A percentile compares a stretch with the other conserved stretches of the same genome.
These are phyloP conservation scores for Senecio squalidus DNA, from an alignment of 140 eudicot genomes.

Conservation along the genomic window DNA sequence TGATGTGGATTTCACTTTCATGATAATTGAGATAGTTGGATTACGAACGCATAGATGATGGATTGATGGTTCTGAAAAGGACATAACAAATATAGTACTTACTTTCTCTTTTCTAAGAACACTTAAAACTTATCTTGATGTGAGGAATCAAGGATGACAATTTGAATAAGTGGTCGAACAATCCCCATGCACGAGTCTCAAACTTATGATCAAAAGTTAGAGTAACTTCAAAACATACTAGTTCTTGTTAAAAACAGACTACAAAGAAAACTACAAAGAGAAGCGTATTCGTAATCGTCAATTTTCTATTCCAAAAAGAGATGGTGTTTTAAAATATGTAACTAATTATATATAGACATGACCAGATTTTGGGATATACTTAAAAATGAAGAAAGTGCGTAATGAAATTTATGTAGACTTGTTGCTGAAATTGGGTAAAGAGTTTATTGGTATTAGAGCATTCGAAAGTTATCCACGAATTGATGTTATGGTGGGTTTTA, in stretches of 20 bases:
- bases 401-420: slow-evolving; percentile 7
- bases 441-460: slow-evolving; percentile 19
- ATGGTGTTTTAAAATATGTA: neutral
- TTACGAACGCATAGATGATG: slow-evolving; percentile 10
- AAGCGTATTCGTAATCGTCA: neutral
- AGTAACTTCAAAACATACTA: no score
- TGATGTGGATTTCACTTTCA: slow-evolving; percentile 25
- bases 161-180: neutral
- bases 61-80: neutral
- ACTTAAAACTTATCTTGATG: neutral
- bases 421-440: slow-evolving; percentile 25
- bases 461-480: slow-evolving; percentile 2
- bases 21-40: slow-evolving; percentile 9
- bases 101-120: neutral
- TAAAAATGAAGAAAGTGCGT: slow-evolving; percentile 22
- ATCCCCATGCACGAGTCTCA: no score
- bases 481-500: slow-evolving; percentile 8
- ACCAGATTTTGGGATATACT: slow-evolving; percentile 16
- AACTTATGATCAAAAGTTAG: no score
- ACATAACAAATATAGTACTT: neutral
- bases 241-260: no score
- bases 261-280: neutral
- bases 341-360: slow-evolving; percentile 5
- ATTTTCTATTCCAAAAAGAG: neutral
- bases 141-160: neutral